Base-by-base conservation (phyloP, 148 eudicot genomes). In the Fagopyrum esculentum region DNA sequence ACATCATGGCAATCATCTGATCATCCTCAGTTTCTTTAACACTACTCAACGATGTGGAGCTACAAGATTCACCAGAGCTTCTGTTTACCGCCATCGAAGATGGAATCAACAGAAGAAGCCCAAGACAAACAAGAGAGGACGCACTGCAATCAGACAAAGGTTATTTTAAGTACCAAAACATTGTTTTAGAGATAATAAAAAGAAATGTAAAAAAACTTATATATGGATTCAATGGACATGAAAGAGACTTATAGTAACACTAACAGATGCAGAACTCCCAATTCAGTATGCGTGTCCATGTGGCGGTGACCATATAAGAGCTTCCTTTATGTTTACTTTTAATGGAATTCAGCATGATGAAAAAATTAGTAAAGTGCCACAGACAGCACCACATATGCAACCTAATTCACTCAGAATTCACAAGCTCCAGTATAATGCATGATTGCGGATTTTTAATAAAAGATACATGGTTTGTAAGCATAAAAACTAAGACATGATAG, bases 1-100 rank as follows among this genome's bases (percentile, higher is more conserved):
- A 76, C 75, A 89, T 81, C n/a, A 81, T 76, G 52, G 98, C 98
- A 84, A 93, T 90, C 96, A 90, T 90, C 83, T 80, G 79, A 76
- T 93, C 98, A 85, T 92, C 88, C 30, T 90, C 90, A 51, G 86
- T 78, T 47, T 84, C 90, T 19, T 82, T 89, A 78, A 83, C 85
- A 79, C 89, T 90, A 78, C 89, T 89, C 69, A 80, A 80, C 46
- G 93, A 90, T 70, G 90, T 84, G 57, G 98, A 90, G 85, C 89
- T 87, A 47, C 93, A 93, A 78, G 84, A 78, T 78, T 77, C 90
- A 77, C 87, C 85, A 57, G 72, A 74, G 49, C 84, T 77, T 74
- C 79, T 89, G 86, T 80, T 89, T 77, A 85, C 84, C 87, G 84
- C 79, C 72, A 81, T 89, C 71, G 16, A 12, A 78, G 17, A 66